Base-by-base conservation (phyloP, 257 asterid species). In the Echites panduratus region DNA sequence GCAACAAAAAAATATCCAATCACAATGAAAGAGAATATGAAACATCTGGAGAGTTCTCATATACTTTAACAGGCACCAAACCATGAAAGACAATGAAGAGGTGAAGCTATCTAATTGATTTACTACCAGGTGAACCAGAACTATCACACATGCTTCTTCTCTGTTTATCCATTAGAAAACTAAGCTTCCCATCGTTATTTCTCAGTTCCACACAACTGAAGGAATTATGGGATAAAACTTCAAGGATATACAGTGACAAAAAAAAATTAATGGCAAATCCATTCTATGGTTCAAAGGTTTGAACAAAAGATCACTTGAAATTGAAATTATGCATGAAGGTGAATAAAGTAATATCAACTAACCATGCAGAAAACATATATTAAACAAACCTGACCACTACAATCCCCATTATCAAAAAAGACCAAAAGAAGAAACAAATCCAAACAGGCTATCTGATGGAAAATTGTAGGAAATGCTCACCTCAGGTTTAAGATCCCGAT, bases 401-500 rank as follows among this genome's bases (percentile, higher is more conserved):
- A 2, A 26, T 24, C 20, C 66, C 40, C 0, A 52, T 7, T 43
- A n/a, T n/a, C 17, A 27, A 20, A 41, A 20, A 14, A 24, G 63
- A 50, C 22, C 57, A 20, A 16, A 50, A 12, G 24, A 16, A 11
- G 11, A 24, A 26, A 67, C 1, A 2, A 4, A n/a, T 10, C 19
- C 29, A 16, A 45, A 56, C n/a, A 68, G 63, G 13, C 38, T 14
- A 5, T 22, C 26, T n/a, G 9, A 41, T 7, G 10, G 17, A 38
- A 11, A 17, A 26, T 43, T 16, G 70, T 66, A 54, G 17, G 16
- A 66, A 13, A 8, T 61, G 64, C 72, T 58, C 54, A 87, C 96
- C 96, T 89, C 96, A 4, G 96, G 96, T 78, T 87, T 89, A 70
- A 89, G 84, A 84, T 89, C 96, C 53, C 93, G 89, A 85, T 89